These are phyloP conservation scores for Delitschia confertaspora DNA, from an alignment of 495 filamentous ascomycete genomes.

Conservation along the genomic window DNA sequence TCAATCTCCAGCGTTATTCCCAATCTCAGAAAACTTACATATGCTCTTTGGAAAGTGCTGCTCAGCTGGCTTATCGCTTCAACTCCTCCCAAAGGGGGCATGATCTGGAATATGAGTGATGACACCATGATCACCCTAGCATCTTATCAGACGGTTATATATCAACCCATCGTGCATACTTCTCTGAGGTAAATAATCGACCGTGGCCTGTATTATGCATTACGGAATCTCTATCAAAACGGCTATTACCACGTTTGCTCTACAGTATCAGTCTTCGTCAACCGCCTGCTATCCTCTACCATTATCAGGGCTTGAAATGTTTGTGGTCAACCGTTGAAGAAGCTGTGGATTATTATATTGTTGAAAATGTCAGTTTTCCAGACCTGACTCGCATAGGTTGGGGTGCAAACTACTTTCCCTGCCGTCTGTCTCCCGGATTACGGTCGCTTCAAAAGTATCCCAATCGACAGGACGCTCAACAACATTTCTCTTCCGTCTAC, in stretches of 20 bases:
- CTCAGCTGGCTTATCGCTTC: neutral
- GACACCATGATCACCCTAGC: neutral
- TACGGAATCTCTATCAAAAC: no score
- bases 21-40: neutral
- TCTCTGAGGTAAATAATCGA: no score
- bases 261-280: no score
- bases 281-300: no score
- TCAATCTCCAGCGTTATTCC: no score
- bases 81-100: neutral
- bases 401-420: neutral
- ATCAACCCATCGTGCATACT: no score
- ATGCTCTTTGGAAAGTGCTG: neutral
- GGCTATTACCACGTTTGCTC: no score
- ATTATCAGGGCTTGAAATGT: no score
- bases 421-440: slow-evolving; percentile 9
- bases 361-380: no score
- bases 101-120: neutral
- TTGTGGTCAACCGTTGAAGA: no score
- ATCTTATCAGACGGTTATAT: neutral
- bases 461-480: slow-evolving; percentile 2
- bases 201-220: no score
- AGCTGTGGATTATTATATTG: no score
- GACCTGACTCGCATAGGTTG: neutral
- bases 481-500: neutral
- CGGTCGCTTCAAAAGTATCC: slow-evolving; percentile 14